Evolutionary conservation across 495 filamentous ascomycete species (phyloP).

Genomic region (Talaromyces adpressus): DNA sequence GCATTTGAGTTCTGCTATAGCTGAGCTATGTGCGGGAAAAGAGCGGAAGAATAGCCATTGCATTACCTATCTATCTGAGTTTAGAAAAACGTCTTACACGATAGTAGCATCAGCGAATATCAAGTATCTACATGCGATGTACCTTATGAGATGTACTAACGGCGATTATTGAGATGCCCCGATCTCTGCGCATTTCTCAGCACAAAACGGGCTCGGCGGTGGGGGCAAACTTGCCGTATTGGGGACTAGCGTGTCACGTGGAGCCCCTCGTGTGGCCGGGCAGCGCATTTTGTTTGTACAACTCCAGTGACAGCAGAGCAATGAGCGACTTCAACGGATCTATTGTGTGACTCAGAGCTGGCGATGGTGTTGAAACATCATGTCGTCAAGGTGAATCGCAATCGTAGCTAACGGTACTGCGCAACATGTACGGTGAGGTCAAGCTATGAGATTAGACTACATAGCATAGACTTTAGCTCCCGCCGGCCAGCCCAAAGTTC

Average conservation of each 20-base stretch:
- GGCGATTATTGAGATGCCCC: not conserved
- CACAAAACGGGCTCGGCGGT: slow-evolving; percentile 12
- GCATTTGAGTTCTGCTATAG: not conserved
- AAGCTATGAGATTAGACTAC: not conserved
- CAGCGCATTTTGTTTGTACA: slow-evolving; percentile 7
- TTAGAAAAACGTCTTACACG: too few species aligned
- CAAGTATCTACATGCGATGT: not conserved
- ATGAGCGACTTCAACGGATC: not conserved
- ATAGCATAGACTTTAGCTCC: slow-evolving; percentile 2
- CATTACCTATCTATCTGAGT: not conserved
- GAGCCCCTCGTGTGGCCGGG: slow-evolving; percentile 11
- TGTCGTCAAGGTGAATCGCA: not conserved
- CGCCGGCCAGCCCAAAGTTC: not conserved
- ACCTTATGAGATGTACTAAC: not conserved
- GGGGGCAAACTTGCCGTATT: slow-evolving; percentile 9
- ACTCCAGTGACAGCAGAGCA: not conserved
- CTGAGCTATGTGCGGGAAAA: not conserved
- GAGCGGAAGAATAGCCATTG: not conserved
- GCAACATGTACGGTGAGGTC: not conserved
- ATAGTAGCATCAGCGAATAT: not conserved
- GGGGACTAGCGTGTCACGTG: slow-evolving; percentile 22
- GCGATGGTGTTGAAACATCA: not conserved
- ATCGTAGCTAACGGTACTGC: not conserved
- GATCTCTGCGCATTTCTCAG: slow-evolving; percentile 21
- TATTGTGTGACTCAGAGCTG: not conserved